phyloP scores from a whole-genome alignment of 371 early-diverging fungal genomes.

The Massospora cicadina region DNA sequence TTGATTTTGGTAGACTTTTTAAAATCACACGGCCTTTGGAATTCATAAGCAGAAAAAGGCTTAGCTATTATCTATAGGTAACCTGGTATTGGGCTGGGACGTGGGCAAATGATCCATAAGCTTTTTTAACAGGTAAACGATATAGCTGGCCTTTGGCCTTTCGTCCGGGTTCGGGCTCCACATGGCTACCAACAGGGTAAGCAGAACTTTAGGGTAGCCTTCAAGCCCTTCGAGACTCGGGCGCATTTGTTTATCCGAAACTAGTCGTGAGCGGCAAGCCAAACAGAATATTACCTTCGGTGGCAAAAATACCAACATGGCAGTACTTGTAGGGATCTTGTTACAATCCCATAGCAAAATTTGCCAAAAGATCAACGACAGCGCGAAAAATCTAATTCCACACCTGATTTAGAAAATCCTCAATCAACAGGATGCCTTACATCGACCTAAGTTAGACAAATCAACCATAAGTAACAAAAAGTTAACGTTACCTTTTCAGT shows the following conservation, averaged over 20 bases:
- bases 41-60: too few species aligned
- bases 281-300: background rate
- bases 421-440: background rate
- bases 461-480: too few species aligned
- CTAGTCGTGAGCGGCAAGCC: background rate
- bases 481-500: slow-evolving; percentile 9
- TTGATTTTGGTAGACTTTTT: too few species aligned
- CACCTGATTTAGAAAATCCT: background rate
- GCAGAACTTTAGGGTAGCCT: background rate
- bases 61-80: too few species aligned
- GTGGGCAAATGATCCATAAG: too few species aligned
- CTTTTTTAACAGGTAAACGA: background rate
- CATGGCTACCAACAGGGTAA: background rate
- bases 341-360: slow-evolving; percentile 1
- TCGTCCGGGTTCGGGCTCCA: background rate
- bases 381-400: background rate
- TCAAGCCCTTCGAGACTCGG: background rate
- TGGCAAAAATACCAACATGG: background rate
- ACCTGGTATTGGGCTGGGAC: too few species aligned
- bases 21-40: too few species aligned
- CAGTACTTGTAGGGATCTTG: background rate
- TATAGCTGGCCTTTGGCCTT: background rate
- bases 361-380: slow-evolving; percentile 6
- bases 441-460: background rate
- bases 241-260: background rate